Evolutionary conservation across 139 green algal genomes (phyloP).

Genomic region (Nannochloris sp.): DNA sequence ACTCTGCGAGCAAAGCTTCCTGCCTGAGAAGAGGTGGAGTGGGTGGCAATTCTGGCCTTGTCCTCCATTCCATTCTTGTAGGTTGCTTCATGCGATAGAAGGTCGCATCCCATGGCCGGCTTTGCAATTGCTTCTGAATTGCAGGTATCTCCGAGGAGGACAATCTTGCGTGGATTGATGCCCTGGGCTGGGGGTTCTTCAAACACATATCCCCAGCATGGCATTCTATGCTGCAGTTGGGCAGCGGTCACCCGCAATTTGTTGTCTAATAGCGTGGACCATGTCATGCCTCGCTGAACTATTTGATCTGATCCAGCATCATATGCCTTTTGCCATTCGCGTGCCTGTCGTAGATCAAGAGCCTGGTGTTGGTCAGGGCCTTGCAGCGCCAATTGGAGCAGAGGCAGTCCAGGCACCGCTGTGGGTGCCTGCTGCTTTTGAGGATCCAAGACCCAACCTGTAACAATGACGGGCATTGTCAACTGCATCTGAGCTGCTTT

Average conservation of each 20-base stretch:
- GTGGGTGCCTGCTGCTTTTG: neutral
- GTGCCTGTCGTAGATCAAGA: constrained; percentile 5
- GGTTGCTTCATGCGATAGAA: constrained; percentile 89
- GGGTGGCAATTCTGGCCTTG: constrained; percentile 70
- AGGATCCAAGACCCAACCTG: constrained; percentile 25
- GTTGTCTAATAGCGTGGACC: constrained; percentile 55
- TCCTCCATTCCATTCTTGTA: constrained; percentile 60
- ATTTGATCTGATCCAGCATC: constrained; percentile 16
- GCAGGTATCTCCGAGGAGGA: constrained; percentile 88
- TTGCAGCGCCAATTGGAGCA: constrained; percentile 16
- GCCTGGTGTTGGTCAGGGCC: constrained; percentile 14
- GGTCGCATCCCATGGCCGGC: constrained; percentile 47
- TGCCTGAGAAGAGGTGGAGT: constrained; percentile 83
- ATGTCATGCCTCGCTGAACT: constrained; percentile 28
- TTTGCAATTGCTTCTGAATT: constrained; percentile 53
- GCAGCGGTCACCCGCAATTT: constrained; percentile 58
- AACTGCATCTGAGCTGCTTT: constrained; percentile 16
- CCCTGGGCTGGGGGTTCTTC: constrained; percentile 6
- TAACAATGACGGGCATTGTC: constrained; percentile 27
- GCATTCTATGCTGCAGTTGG: constrained; percentile 3
- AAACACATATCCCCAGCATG: constrained; percentile 10
- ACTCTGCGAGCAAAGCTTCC: constrained; percentile 70
- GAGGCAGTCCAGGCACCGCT: neutral
- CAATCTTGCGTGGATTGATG: constrained; percentile 54
- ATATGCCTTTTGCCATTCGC: constrained; percentile 16